These are phyloP conservation scores for Penicillium vulpinum DNA, from an alignment of 2,329 filamentous ascomycete species.

Conservation along the genomic window DNA sequence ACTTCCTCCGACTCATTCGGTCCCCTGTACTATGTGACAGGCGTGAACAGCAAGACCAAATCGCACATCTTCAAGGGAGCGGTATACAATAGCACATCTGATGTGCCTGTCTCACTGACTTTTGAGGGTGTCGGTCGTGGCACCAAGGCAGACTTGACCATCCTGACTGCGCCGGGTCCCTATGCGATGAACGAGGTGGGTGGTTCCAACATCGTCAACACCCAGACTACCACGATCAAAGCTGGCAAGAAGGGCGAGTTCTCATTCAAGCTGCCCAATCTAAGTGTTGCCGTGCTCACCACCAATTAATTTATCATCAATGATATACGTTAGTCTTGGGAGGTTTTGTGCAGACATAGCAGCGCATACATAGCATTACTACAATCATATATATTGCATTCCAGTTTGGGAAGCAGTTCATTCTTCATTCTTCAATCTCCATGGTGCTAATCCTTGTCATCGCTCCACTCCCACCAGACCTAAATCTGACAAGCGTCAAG, in stretches of 20 bases:
- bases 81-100: constrained; percentile 50
- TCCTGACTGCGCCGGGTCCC: constrained; percentile 41
- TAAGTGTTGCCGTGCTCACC: constrained; percentile 31
- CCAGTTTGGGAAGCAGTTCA: not conserved
- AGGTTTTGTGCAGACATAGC: not conserved
- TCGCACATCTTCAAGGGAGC: constrained; percentile 49
- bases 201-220: constrained; percentile 22
- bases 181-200: constrained; percentile 35
- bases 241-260: constrained; percentile 29
- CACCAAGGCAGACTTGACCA: constrained; percentile 41
- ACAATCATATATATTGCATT: not conserved
- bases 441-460: not conserved
- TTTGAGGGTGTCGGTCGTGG: constrained; percentile 39
- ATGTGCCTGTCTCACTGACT: constrained; percentile 35
- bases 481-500: not conserved
- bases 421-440: too few species aligned
- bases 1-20: constrained; percentile 41
- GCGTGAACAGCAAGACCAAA: constrained; percentile 38
- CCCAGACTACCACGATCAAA: constrained; percentile 20
- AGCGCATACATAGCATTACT: not conserved
- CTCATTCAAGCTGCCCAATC: constrained; percentile 27
- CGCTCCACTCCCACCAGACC: not conserved
- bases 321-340: not conserved
- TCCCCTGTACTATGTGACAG: constrained; percentile 50
- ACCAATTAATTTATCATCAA: constrained; percentile 14